These are phyloP conservation scores for Coemansia sp. DNA, from an alignment of 192 early-diverging fungal genomes.

Conservation along the genomic window DNA sequence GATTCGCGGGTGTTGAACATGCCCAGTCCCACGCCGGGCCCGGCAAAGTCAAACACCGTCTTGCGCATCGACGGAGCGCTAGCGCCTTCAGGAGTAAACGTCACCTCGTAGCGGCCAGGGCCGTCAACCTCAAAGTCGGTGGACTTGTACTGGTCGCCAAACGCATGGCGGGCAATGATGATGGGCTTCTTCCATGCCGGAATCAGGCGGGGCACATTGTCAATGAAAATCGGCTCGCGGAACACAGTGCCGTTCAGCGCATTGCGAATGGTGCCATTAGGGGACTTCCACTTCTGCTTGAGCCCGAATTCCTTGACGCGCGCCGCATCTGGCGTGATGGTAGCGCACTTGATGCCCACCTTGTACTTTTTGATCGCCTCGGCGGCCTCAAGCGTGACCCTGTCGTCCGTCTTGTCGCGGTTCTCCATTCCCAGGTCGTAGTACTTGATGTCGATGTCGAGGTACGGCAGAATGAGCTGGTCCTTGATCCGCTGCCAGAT, in stretches of 20 bases:
- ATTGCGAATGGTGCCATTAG: conserved; percentile 97
- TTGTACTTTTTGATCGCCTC: conserved; percentile 97
- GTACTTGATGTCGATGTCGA: conserved; percentile 93
- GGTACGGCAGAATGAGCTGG: conserved; percentile 80
- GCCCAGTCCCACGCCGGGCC: conserved; percentile 86
- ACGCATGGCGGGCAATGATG: conserved; percentile 94
- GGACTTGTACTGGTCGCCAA: conserved; percentile 97
- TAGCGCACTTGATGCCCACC: conserved; percentile 98
- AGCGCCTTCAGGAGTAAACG: conserved; percentile 85
- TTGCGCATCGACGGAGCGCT: conserved; percentile 57
- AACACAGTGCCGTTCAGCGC: conserved; percentile 97
- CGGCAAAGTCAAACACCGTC: conserved; percentile 81
- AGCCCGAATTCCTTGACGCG: conserved; percentile 94
- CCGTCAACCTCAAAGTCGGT: conserved; percentile 93
- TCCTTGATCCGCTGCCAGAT: conserved; percentile 95
- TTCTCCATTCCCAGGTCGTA: conserved; percentile 91
- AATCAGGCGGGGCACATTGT: conserved; percentile 87
- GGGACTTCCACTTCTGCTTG: conserved; percentile 98
- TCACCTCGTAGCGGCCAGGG: conserved; percentile 87
- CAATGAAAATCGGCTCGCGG: conserved; percentile 94
- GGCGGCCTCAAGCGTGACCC: conserved; percentile 93
- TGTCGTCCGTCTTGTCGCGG: conserved; percentile 91
- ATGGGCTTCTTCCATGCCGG: conserved; percentile 95
- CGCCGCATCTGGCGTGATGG: conserved; percentile 94
- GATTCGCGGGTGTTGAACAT: conserved; percentile 96